Evolutionary conservation across 2,329 filamentous ascomycete genomes (phyloP), one percentile per base, ranked within the genome.

Genomic region (Ceratocystis cacaofunesta): DNA sequence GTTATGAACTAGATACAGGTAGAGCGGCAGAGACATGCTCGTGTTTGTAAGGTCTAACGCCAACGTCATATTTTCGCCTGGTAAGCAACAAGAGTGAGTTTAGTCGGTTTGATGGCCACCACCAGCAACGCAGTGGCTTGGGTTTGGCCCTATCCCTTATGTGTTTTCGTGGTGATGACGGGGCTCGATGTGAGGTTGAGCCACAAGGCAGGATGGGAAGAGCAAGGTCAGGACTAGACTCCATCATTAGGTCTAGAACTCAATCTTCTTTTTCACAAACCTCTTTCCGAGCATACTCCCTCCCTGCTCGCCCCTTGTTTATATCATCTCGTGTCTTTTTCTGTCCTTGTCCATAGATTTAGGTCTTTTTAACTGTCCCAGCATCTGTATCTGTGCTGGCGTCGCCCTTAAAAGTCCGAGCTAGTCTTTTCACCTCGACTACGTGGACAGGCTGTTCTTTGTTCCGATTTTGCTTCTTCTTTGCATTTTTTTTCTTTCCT

Each of bases 401-500:
- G 10, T 17, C 36, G 12, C 12, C 52, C 30, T 57, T 57, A 57
- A 57, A 57, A 57, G 52, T 57, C 52, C 52, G 52, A 57, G 52
- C 52, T 57, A 57, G 52, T 28, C 52, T 57, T 57, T 57, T 17
- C 52, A 57, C 19, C 8, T 57, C 17, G 22, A 28, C 52, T 32
- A n/a, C 52, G 52, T 57, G 52, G 52, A 28, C 52, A 57, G 22
- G 12, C 52, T 57, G 52, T 57, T 57, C 28, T 57, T 57, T 57
- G 52, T 28, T 57, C 22, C 8, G 10, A 57, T 17, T 32, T 28
- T 30, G 22, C 52, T 28, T 32, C 46, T 50, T 50, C 8, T 25
- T 50, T 50, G 19, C 48, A 25, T 15, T 22, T 50, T 25, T 19
- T 50, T 19, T 28, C 5, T 28, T 12, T 10, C 19, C 19, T 50